These are phyloP conservation scores for Ophiostoma perfectum DNA, from an alignment of 2,329 filamentous ascomycete species.

Conservation along the genomic window DNA sequence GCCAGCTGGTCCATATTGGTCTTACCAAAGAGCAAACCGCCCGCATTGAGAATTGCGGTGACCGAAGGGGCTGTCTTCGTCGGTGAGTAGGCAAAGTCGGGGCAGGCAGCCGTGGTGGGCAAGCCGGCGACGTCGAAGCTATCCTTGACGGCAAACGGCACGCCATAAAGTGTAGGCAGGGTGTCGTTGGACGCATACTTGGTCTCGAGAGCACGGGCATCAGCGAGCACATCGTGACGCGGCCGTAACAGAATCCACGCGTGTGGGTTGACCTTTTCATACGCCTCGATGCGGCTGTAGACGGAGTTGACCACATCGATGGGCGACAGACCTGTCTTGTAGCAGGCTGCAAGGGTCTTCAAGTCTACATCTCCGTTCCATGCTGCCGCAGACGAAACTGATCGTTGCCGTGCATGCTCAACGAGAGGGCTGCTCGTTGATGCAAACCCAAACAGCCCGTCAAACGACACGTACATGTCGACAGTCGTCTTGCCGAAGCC, in stretches of 20 bases:
- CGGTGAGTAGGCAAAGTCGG: background rate
- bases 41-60: slow-evolving; percentile 36
- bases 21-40: slow-evolving; percentile 54
- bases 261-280: background rate
- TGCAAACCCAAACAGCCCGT: slow-evolving; percentile 47
- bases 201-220: background rate
- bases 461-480: slow-evolving; percentile 47
- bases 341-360: background rate
- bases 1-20: slow-evolving; percentile 57
- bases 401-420: background rate
- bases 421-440: background rate
- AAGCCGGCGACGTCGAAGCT: background rate
- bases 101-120: background rate
- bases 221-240: background rate
- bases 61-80: background rate
- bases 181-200: background rate
- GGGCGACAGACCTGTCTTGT: background rate
- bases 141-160: background rate
- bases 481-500: slow-evolving; percentile 43
- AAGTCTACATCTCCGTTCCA: background rate
- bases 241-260: background rate
- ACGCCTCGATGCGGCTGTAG: background rate
- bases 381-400: background rate
- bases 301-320: background rate
- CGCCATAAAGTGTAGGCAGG: background rate